Evolutionary conservation across 108 stramenopile species (phyloP), one percentile per base, ranked within the genome.

Genomic region (Skeletonema tropicum): DNA sequence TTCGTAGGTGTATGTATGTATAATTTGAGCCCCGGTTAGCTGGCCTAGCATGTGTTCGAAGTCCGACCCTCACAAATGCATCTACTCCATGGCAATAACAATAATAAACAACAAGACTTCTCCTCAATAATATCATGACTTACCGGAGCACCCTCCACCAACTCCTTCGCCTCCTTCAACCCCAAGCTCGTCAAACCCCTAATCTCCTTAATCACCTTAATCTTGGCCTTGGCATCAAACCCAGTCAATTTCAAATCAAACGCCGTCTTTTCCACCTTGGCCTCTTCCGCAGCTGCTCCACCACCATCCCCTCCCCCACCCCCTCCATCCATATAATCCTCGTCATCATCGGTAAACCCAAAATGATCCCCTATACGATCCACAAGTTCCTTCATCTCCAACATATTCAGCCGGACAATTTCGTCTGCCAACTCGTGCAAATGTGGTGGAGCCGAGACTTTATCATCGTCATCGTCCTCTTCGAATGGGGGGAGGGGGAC

Each of bases 201-300:
- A 68, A 97, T 89, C 67, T 95, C 96, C 73, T 97, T 97, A 67
- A 97, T 97, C 58, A 97, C 89, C 83, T 97, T 97, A 55, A 97
- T 94, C 79, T 95, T 95, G 52, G 86, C 42, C 85, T 94, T 96
- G 68, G 90, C 94, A 78, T 98, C 97, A 74, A 96, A 97, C 13
- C 89, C 88, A 52, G 71, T 70, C 15, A 98, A 73, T 71, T 95
- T 97, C 65, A 98, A 66, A 85, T 95, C 93, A 69, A 97, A 97
- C 32, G 70, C 64, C 12, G 89, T 92, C 81, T 94, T 93, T 59
- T 85, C 92, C 79, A 66, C 87, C 62, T 57, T 82, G 2, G 25
- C 85, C 25, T 60, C 86, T 12, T 65, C 89, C 10, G 19, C 92
- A 10, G 57, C 89, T 6, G 52, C 83, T 4, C 26, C 80, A 2